Base-by-base conservation (phyloP, 2,329 filamentous ascomycete genomes). In the Cryphonectria parasitica region DNA sequence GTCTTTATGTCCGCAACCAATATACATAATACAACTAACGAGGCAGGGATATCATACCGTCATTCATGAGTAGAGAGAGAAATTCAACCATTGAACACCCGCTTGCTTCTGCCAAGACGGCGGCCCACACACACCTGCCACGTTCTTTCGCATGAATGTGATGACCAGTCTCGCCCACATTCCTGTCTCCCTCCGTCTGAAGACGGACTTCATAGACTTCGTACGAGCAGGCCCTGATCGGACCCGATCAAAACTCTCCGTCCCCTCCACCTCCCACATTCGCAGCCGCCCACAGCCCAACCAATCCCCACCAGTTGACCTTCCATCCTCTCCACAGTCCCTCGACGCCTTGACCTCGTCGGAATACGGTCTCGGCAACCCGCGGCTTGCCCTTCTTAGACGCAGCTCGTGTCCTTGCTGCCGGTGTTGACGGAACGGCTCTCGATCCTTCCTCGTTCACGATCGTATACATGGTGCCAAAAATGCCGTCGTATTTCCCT, bases 391-490 rank as follows among this genome's bases (percentile, higher is more conserved):
- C 74, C 69, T 77, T 82, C 71, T 75, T 78, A 45, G 75, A 67
- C 43, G 64, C 71, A 69, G 66, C 64, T 75, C 75, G 80, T 77
- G 43, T 69, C 69, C 75, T 79, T 78, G 74, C 74, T 76, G 73
- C 69, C 78, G 61, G 74, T 49, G 77, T 71, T 73, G 80, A 72
- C 70, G 77, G 76, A 52, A 85, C 80, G 74, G 85, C 80, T 11
- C 88, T 83, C 71, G 84, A 85, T 10, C 96, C 96, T 79, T 99
- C 96, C 76, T 97, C 92, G 49, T 91, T 87, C 0, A 92, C 87
- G 72, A 99, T 96, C 72, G 89, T 88, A 85, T 94, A 95, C 88
- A 98, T 95, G 2, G 95, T 98, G 3, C 94, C 93, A n/a, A 96
- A 79, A 1, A 97, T 86, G n/a, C 96, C 96, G 45, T 89, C 86